A percentile compares a stretch with the other conserved stretches of the same genome.
Evolutionary conservation across 1,284 basidiomycete species (phyloP).

Genomic region (Mrakiaceae sp.): DNA sequence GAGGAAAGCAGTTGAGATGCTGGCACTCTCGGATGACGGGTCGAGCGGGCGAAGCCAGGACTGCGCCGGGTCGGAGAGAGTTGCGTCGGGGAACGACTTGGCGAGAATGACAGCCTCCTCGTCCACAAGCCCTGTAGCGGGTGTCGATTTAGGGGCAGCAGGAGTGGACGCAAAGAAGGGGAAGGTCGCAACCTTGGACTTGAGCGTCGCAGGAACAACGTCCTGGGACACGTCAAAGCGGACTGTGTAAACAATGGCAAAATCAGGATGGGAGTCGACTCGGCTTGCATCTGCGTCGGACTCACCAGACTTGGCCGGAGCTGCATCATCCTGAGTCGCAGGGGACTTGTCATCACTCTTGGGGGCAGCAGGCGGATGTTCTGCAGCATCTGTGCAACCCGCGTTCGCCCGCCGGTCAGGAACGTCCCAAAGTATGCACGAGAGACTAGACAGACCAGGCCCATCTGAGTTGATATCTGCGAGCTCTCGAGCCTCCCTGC

Average conservation of each 20-base stretch:
- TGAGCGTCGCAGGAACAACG: neutral
- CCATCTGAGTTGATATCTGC: neutral
- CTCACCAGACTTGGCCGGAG: too few relatives aligned
- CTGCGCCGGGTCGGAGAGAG: conserved; percentile 46
- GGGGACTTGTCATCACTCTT: too few relatives aligned
- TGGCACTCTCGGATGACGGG: conserved; percentile 8
- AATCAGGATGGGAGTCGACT: too few relatives aligned
- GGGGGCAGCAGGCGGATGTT: too few relatives aligned
- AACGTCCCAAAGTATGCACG: neutral
- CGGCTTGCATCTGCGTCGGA: too few relatives aligned
- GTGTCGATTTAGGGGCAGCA: conserved; percentile 24
- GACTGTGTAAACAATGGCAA: too few relatives aligned
- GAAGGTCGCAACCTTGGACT: conserved; percentile 1
- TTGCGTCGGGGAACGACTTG: conserved; percentile 50
- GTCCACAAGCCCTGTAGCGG: conserved; percentile 40
- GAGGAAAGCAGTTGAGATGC: conserved; percentile 8
- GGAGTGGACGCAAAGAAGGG: conserved; percentile 4
- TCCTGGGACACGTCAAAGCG: too few relatives aligned
- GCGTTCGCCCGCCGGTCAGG: too few relatives aligned
- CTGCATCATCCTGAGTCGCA: too few relatives aligned
- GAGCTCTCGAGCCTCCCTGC: conserved; percentile 1
- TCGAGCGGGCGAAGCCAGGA: conserved; percentile 25
- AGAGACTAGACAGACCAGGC: neutral
- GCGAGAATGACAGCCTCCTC: too few relatives aligned
- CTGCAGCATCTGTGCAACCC: too few relatives aligned